Conservation (phyloP, 345 rosid species). For the Aquilaria sinensis region DNA sequence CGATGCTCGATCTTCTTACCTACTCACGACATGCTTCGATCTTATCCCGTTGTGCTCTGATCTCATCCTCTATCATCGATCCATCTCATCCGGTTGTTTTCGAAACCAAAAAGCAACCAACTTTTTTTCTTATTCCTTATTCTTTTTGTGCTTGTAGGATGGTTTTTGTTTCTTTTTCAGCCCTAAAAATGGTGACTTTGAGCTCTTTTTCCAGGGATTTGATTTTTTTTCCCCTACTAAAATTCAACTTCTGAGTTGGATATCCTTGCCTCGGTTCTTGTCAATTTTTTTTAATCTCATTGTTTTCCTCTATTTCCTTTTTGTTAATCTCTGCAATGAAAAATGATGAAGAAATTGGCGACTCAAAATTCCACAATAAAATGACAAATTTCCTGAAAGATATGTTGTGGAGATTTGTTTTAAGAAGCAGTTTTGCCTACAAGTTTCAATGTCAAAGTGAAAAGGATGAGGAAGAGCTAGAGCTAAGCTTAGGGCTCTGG, state of each 20-base stretch:
- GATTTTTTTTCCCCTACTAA: background rate
- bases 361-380: conserved; percentile 23
- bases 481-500: conserved; percentile 73
- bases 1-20: too few relatives aligned
- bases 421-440: conserved; percentile 19
- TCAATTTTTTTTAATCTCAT: background rate
- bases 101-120: too few relatives aligned
- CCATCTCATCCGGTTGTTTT: background rate
- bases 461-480: conserved; percentile 47
- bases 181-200: conserved; percentile 17
- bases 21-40: too few relatives aligned
- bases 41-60: too few relatives aligned
- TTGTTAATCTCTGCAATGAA: conserved; percentile 22
- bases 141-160: background rate
- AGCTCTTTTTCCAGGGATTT: conserved; percentile 16
- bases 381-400: conserved; percentile 18
- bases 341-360: conserved; percentile 23
- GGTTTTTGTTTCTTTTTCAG: background rate
- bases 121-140: background rate
- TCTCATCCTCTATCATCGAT: too few relatives aligned
- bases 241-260: conserved; percentile 9
- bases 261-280: conserved; percentile 13
- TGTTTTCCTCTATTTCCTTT: background rate
- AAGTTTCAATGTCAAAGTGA: conserved; percentile 7
- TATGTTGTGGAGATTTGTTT: conserved; percentile 33